Base-by-base conservation (phyloP, 345 rosid species). In the Populus pruinosa region DNA sequence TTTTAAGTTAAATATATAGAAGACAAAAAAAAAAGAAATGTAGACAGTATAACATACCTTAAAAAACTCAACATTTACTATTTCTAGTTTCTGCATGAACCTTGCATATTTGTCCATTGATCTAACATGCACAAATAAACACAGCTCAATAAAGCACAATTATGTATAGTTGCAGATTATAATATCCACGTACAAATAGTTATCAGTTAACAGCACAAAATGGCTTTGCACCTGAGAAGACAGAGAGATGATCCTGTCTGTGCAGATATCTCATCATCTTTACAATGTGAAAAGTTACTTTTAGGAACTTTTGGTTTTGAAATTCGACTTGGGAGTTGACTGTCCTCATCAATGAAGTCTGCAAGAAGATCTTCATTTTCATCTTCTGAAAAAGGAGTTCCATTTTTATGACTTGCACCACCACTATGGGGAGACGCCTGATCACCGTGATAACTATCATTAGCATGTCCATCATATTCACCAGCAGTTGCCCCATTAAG, bases 201-300 rank as follows among this genome's bases (percentile, higher is more conserved):
- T 64, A 27, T 49, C 44, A 64, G 21, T 2, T 49, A 27, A 50
- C 73, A 36, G 50, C 44, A 67, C 6, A 39, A 56, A 69, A 76
- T 64, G 71, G 74, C 47, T 79, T 41, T 74, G 72, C 75, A 96
- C 99, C 99, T 94, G 70, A 96, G 86, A 85, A 96, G 95, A 86
- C 94, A 94, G 72, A 96, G 90, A 79, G 98, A 93, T 14, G 99
- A 92, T 85, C 99, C 99, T 59, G 99, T 96, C 81, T 96, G 99
- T 36, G 89, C 84, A 38, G 90, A 77, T 79, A 80, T 86, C 82
- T 96, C 97, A 77, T 96, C 90, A 72, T 73, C 83, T 89, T 85
- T 90, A 75, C 83, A 81, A 70, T 84, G 85, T 64, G 86, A 83
- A 67, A 83, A 77, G 69, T 79, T 80, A 78, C 76, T 87, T 80